These are phyloP conservation scores for Kitagawia praeruptora DNA, from an alignment of 129 eudicot species.

Conservation along the genomic window DNA sequence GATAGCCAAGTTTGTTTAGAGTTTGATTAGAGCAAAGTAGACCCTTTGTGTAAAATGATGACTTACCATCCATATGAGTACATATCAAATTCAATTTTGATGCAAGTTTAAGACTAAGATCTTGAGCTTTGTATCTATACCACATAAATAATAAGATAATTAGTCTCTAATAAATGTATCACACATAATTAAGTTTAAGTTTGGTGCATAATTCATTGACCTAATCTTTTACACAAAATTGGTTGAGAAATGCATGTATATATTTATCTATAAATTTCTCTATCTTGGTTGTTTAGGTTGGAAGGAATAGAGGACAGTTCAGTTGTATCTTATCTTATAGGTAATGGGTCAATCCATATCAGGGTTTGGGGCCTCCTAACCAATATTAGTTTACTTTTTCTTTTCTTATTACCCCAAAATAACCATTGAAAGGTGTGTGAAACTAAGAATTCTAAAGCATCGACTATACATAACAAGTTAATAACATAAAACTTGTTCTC, in stretches of 20 bases:
- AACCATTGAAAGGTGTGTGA: not conserved
- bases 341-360: slow-evolving; percentile 6
- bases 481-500: no score
- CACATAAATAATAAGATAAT: not conserved
- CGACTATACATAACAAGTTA: not conserved
- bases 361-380: slow-evolving; percentile 4
- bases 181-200: not conserved
- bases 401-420: not conserved
- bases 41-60: not conserved
- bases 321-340: not conserved
- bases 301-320: slow-evolving; percentile 11
- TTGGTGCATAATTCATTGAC: slow-evolving; percentile 11
- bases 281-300: slow-evolving; percentile 13
- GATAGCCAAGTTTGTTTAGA: not conserved
- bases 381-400: not conserved
- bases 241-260: not conserved
- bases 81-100: not conserved
- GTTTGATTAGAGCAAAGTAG: not conserved
- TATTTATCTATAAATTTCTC: not conserved
- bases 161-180: not conserved
- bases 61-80: not conserved
- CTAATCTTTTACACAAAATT: not conserved
- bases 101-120: not conserved
- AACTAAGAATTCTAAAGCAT: not conserved
- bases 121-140: not conserved